Conservation (phyloP, 1,284 basidiomycete species). For the Inonotus obliquus region DNA sequence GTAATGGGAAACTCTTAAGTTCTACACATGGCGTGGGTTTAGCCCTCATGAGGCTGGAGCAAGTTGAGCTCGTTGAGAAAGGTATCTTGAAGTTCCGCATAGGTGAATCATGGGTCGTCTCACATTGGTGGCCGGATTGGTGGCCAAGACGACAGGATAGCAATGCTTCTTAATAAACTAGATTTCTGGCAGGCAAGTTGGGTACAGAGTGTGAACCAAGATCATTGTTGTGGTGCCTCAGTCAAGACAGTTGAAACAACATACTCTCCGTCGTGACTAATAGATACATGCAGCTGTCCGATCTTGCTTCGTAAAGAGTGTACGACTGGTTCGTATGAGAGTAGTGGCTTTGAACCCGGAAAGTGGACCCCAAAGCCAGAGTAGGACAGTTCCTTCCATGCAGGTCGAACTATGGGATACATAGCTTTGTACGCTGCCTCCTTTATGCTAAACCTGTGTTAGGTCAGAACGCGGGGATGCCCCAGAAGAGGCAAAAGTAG, state of each 20-base stretch:
- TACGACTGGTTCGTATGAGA: slow-evolving; percentile 38
- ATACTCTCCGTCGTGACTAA: slow-evolving; percentile 86
- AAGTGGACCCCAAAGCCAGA: slow-evolving; percentile 27
- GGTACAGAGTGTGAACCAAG: not conserved
- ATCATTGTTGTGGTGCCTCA: slow-evolving; percentile 32
- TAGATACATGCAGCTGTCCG: slow-evolving; percentile 54
- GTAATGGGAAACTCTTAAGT: slow-evolving; percentile 62
- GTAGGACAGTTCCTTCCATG: slow-evolving; percentile 76
- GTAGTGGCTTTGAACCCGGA: slow-evolving; percentile 42
- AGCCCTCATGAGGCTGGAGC: slow-evolving; percentile 70
- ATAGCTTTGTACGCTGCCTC: slow-evolving; percentile 90
- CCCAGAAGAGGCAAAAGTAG: not conserved
- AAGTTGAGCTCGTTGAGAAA: slow-evolving; percentile 37
- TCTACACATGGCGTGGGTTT: slow-evolving; percentile 56
- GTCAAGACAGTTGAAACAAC: slow-evolving; percentile 72
- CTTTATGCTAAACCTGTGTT: slow-evolving; percentile 44
- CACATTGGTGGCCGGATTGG: slow-evolving; percentile 65
- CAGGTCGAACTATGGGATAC: slow-evolving; percentile 55
- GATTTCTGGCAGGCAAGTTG: not conserved
- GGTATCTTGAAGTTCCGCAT: slow-evolving; percentile 37
- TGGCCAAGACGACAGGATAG: slow-evolving; percentile 43
- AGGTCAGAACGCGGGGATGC: not conserved
- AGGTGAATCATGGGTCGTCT: slow-evolving; percentile 36
- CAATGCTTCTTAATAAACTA: not conserved
- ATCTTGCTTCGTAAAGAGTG: slow-evolving; percentile 19